These are phyloP conservation scores for Thelonectria discophora DNA, from an alignment of 2,329 filamentous ascomycete genomes.

Conservation along the genomic window DNA sequence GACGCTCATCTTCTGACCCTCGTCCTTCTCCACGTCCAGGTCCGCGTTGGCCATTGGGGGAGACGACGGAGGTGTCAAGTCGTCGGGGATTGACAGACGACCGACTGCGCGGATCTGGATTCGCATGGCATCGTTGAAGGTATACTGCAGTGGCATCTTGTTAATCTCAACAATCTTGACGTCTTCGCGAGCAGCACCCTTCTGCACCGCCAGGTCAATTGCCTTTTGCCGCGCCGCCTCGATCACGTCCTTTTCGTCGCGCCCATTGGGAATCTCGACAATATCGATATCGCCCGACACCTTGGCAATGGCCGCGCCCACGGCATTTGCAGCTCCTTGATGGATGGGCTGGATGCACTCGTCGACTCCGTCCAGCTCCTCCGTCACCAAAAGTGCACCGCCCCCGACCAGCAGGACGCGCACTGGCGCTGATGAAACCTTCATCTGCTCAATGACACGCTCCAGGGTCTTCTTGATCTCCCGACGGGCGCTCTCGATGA, in stretches of 20 bases:
- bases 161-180: constrained; percentile 58
- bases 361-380: constrained; percentile 58
- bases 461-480: constrained; percentile 59
- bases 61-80: constrained; percentile 37
- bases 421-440: constrained; percentile 61
- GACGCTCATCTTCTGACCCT: constrained; percentile 41
- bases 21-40: constrained; percentile 30
- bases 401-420: constrained; percentile 66
- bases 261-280: constrained; percentile 56
- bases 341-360: constrained; percentile 61
- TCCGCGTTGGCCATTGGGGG: constrained; percentile 23
- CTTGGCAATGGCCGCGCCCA: constrained; percentile 67
- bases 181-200: constrained; percentile 44
- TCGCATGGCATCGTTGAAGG: constrained; percentile 47
- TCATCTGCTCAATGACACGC: constrained; percentile 63
- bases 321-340: constrained; percentile 66
- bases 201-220: constrained; percentile 43
- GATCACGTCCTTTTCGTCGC: constrained; percentile 49
- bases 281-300: constrained; percentile 62
- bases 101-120: constrained; percentile 49
- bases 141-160: constrained; percentile 51
- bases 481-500: constrained; percentile 37
- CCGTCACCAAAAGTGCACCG: constrained; percentile 61
- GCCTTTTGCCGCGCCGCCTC: constrained; percentile 51
- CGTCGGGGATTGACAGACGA: constrained; percentile 43